phyloP scores from a whole-genome alignment of 768 basidiomycete species.

The Coprinopsis cinerea region DNA sequence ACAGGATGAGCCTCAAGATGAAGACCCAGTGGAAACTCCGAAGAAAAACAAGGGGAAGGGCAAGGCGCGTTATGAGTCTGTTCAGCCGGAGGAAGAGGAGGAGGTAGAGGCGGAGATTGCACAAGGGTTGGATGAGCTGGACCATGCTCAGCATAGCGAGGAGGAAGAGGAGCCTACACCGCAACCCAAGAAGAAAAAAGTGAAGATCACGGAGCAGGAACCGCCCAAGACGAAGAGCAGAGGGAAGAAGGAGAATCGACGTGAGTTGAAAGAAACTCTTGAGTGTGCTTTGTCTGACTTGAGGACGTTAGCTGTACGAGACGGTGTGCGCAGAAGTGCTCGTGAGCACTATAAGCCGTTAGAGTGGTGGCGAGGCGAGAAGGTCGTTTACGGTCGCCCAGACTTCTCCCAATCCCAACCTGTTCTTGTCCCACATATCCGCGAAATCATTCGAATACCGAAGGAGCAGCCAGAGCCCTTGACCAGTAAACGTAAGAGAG shows the following conservation, averaged over 20 bases:
- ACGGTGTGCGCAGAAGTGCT: constrained; percentile 64
- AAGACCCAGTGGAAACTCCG: constrained; percentile 21
- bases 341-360: constrained; percentile 70
- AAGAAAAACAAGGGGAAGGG: constrained; percentile 37
- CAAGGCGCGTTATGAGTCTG: constrained; percentile 28
- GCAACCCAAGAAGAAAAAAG: constrained; percentile 29
- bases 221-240: constrained; percentile 21
- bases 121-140: constrained; percentile 32
- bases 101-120: constrained; percentile 39
- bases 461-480: constrained; percentile 32
- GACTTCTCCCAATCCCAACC: constrained; percentile 25
- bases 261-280: no score
- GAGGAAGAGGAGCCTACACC: constrained; percentile 18
- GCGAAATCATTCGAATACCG: constrained; percentile 57
- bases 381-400: constrained; percentile 69
- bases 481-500: constrained; percentile 33
- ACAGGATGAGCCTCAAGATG: constrained; percentile 27
- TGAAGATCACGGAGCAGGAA: constrained; percentile 17
- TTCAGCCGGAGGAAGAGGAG: constrained; percentile 40
- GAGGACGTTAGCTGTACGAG: constrained; percentile 31
- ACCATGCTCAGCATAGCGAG: constrained; percentile 15
- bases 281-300: no score
- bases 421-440: constrained; percentile 60
- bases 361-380: constrained; percentile 92
- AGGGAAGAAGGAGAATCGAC: constrained; percentile 37